Base-by-base conservation (phyloP, 441 rosid species). In the Lepidium campestre region DNA sequence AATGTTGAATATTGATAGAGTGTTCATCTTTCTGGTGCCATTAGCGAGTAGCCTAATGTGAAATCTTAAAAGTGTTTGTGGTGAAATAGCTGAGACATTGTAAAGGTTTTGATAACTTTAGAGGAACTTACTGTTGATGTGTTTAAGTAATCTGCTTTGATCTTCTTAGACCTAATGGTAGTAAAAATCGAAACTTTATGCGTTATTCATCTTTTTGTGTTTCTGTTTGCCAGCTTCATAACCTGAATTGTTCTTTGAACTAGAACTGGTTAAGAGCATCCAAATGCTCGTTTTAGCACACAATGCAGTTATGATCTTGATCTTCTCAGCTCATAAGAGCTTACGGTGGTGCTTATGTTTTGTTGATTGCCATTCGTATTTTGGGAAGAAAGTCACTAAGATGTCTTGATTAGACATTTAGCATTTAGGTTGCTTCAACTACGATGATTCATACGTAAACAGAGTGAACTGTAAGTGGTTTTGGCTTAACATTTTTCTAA, bases 51-150 rank as follows among this genome's bases (percentile, higher is more conserved):
- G 32, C 27, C 2, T 57, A n/a, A 58, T 48, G 31, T 19, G 0
- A 18, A 42, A 18, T 53, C 40, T 45, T 32, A 1, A 0, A n/a
- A 18, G 62, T 22, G 31, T 62, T 46, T 35, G 32, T 36, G 42
- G 55, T 36, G 52, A 37, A 10, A 50, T 39, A 18, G 73, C 53
- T 40, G 52, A 59, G 53, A 68, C 29, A 5, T 37, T 68, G 73
- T 49, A 58, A 59, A 40, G 36, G 36, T 59, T 41, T 18, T 27
- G 15, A 48, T 19, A 52, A 68, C 27, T 10, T 25, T 48, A 59
- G 52, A 19, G 17, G 66, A 27, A 68, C 4, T 46, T 40, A 14
- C 25, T 49, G 27, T 48, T 48, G 72, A 57, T 23, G 18, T 54
- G 18, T 55, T 56, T 14, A 31, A 54, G 54, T 19, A 7, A 54